Evolutionary conservation across 2,329 filamentous ascomycete species (phyloP), one percentile per base, ranked within the genome.

Genomic region (Fusarium nygamai): DNA sequence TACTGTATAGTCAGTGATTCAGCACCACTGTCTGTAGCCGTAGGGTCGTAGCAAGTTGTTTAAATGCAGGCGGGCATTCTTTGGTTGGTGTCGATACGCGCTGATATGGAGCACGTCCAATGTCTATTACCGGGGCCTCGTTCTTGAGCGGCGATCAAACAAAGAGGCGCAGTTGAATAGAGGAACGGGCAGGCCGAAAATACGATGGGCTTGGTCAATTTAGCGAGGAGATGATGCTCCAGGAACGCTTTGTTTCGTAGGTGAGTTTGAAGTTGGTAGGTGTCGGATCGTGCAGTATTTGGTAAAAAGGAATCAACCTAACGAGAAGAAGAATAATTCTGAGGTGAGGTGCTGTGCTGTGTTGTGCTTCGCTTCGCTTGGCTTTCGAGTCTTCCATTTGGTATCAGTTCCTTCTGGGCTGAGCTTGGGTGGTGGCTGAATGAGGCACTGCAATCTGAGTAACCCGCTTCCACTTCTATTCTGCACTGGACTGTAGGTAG

Each of bases 391-490:
- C 47, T n/a, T 36, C 33, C 33, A 20, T 17, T 9, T 38, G 34
- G 34, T 54, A 17, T 54, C 34, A 29, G 34, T 29, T 54, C n/a
- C 38, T 61, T 51, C 60, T 72, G 63, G 67, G 73, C 71, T 72
- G 67, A 69, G 50, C 13, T 22, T n/a, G n/a, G 46, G 46, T 48
- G 71, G 71, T 76, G 74, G 74, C 73, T 76, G 62, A 67, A 76
- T 58, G 63, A 68, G 64, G 71, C 69, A 59, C 61, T 69, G 71
- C 53, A 65, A 38, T 62, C 62, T 72, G 61, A 47, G 64, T 58
- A 59, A 53, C 50, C 41, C 50, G 50, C 60, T 67, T 54, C 33
- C 50, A 13, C 27, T 41, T n/a, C 31, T 51, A 24, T 50, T 50
- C 29, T 50, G n/a, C 43, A 27, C 43, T 46, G 43, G 17, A 46